Conservation (phyloP, 2,329 filamentous ascomycete genomes). For the Aureobasidium sp. region DNA sequence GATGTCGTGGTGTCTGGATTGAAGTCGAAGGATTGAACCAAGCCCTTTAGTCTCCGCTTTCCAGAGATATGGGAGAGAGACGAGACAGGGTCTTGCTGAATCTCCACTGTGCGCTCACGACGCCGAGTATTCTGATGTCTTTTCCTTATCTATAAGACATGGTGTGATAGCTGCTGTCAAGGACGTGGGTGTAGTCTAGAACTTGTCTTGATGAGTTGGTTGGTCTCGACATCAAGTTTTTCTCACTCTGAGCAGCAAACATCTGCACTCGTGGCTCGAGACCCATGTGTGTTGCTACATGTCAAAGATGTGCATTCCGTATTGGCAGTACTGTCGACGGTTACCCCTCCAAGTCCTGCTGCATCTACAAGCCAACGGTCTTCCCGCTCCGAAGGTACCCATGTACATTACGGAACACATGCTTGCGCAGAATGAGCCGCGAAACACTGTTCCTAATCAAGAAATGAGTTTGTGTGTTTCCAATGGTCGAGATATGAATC, state of each 20-base stretch:
- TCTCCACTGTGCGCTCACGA: not conserved
- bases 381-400: not conserved
- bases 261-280: not conserved
- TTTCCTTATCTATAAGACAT: slow-evolving; percentile 1
- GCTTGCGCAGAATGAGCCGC: not conserved
- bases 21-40: not conserved
- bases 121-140: not conserved
- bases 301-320: not conserved
- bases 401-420: not conserved
- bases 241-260: not conserved
- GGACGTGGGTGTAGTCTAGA: not conserved
- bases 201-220: not conserved
- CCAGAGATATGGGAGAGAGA: not conserved
- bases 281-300: not conserved
- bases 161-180: slow-evolving; percentile 2
- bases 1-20: not conserved
- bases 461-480: not conserved
- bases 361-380: not conserved
- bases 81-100: not conserved
- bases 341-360: not conserved
- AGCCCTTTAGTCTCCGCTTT: not conserved
- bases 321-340: not conserved
- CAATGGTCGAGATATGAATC: not conserved
- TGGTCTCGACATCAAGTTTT: not conserved
- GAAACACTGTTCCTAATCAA: not conserved